phyloP scores from a whole-genome alignment of 1,139 yeast genomes.

The Debaryomycetaceae sp. region DNA sequence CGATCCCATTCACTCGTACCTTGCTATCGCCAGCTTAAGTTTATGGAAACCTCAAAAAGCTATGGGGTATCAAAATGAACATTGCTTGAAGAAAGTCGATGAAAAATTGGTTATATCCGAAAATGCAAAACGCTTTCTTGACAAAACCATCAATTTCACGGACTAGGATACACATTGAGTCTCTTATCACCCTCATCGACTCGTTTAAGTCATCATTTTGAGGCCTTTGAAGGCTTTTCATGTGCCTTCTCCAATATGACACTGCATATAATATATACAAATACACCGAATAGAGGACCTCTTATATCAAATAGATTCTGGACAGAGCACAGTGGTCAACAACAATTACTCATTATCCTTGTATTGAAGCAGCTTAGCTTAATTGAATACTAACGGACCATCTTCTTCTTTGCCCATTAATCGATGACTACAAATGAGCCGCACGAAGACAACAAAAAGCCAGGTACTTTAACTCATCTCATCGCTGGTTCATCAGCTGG shows the following conservation, averaged over 20 bases:
- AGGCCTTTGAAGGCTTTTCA: no score
- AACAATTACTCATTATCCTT: no score
- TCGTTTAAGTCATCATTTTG: no score
- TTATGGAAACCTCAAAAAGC: constrained; percentile 25
- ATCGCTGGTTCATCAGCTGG: constrained; percentile 89
- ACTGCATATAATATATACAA: background rate
- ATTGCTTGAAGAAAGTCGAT: constrained; percentile 20
- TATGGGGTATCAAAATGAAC: constrained; percentile 10
- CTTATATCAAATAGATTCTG: background rate
- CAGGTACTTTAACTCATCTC: constrained; percentile 44
- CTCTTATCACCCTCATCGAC: no score
- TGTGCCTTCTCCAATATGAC: background rate
- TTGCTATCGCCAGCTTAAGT: constrained; percentile 58
- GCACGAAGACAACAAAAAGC: constrained; percentile 5
- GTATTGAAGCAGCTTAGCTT: no score
- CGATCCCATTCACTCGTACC: constrained; percentile 65
- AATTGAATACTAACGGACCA: no score
- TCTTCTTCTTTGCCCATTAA: no score
- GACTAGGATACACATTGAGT: no score
- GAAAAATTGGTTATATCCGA: constrained; percentile 24
- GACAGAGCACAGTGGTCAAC: no score
- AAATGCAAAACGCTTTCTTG: constrained; percentile 16
- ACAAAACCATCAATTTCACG: constrained; percentile 1
- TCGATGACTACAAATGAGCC: constrained; percentile 1
- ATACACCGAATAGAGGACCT: background rate